A percentile compares a stretch with the other conserved stretches of the same genome.
These are phyloP conservation scores for Porphyrellus cyaneotinctus DNA, from an alignment of 768 basidiomycete species.

Conservation along the genomic window DNA sequence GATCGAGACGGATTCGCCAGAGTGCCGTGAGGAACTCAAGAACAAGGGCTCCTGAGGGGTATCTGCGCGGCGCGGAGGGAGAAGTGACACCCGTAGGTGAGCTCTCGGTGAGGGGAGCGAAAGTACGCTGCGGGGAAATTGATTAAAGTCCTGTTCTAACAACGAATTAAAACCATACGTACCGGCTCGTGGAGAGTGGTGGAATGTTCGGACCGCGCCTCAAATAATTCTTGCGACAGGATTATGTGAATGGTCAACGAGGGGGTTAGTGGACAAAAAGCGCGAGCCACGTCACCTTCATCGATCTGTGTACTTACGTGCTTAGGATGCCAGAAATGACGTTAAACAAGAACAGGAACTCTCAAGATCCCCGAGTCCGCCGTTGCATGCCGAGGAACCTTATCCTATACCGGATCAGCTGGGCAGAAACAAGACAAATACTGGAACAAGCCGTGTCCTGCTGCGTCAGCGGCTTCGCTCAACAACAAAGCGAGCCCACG, in stretches of 20 bases:
- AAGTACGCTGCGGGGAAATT: not conserved
- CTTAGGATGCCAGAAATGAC: conserved; percentile 3
- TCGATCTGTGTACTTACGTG: conserved; percentile 17
- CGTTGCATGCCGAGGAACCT: conserved; percentile 17
- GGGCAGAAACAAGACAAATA: no score
- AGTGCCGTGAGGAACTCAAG: conserved; percentile 15
- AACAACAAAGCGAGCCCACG: no score
- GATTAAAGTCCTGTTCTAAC: not conserved
- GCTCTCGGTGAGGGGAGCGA: not conserved
- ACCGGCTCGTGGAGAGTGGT: not conserved
- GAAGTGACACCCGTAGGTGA: not conserved
- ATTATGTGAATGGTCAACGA: not conserved
- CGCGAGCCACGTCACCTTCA: not conserved
- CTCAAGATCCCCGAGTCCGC: not conserved
- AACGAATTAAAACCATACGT: not conserved
- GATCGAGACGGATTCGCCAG: conserved; percentile 17
- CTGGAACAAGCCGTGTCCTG: conserved; percentile 5
- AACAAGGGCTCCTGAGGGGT: not conserved
- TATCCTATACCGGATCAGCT: conserved; percentile 2
- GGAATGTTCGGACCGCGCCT: not conserved
- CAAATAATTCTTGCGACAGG: not conserved
- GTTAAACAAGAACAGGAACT: conserved; percentile 6
- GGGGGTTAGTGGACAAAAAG: not conserved
- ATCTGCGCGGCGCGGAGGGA: not conserved
- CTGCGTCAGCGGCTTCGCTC: not conserved